Evolutionary conservation across 768 basidiomycete species (phyloP).

Genomic region (Boletus patriciae): DNA sequence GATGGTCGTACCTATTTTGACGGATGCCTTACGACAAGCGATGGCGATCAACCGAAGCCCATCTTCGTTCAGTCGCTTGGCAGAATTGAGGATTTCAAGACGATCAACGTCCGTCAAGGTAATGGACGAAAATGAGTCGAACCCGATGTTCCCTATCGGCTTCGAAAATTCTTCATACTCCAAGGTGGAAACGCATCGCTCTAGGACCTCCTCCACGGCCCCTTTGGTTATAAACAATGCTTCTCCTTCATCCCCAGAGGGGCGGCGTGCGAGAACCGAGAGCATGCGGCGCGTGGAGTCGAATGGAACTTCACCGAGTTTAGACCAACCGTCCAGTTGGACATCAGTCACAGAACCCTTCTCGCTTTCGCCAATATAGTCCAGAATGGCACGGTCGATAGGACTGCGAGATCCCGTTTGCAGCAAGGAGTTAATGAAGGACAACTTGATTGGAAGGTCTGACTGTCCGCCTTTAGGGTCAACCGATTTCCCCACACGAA

Average conservation of each 20-base stretch:
- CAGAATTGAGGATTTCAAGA: slow-evolving; percentile 25
- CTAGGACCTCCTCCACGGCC: slow-evolving; percentile 35
- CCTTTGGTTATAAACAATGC: slow-evolving; percentile 32
- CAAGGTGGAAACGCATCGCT: slow-evolving; percentile 27
- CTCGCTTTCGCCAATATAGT: slow-evolving; percentile 20
- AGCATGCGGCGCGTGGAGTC: slow-evolving; percentile 39
- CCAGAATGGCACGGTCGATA: slow-evolving; percentile 36
- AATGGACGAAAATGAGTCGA: slow-evolving; percentile 20
- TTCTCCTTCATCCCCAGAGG: slow-evolving; percentile 12
- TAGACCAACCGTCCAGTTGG: slow-evolving; percentile 25
- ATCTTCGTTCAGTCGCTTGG: slow-evolving; percentile 31
- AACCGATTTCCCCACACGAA: slow-evolving; percentile 38
- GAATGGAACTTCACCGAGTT: slow-evolving; percentile 37
- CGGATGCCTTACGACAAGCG: slow-evolving; percentile 22
- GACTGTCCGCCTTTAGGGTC: slow-evolving; percentile 22
- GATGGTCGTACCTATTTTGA: slow-evolving; percentile 19
- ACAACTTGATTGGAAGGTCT: slow-evolving; percentile 27
- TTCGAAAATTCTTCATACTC: slow-evolving; percentile 16
- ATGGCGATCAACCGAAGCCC: slow-evolving; percentile 33
- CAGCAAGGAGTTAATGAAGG: slow-evolving; percentile 34
- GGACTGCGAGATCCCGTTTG: slow-evolving; percentile 39
- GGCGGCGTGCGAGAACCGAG: slow-evolving; percentile 35
- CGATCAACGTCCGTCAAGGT: slow-evolving; percentile 22
- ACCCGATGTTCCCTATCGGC: slow-evolving; percentile 7
- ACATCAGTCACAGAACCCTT: slow-evolving; percentile 8